Evolutionary conservation across 768 basidiomycete genomes (phyloP).

Genomic region (Mycena polygramma): DNA sequence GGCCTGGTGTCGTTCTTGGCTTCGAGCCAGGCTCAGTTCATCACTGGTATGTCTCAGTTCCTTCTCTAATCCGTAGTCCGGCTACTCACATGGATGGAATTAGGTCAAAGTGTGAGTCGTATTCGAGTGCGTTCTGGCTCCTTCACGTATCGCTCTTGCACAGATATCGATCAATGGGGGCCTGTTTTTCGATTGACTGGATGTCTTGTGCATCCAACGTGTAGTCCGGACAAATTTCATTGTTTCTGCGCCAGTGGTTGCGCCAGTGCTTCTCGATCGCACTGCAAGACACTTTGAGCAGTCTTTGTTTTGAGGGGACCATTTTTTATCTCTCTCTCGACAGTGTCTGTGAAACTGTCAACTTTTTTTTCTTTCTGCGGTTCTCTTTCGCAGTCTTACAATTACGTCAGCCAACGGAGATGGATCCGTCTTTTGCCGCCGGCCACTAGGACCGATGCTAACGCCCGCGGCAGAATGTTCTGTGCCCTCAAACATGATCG

Average conservation of each 20-base stretch:
- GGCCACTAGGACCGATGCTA: no score
- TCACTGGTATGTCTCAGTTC: conserved; percentile 38
- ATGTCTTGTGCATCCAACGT: neutral
- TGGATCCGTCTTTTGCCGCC: no score
- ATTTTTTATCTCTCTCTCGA: neutral
- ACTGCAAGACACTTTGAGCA: no score
- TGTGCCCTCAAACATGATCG: no score
- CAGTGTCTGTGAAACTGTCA: no score
- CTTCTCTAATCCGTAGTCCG: no score
- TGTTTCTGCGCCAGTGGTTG: neutral
- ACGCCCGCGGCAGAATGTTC: no score
- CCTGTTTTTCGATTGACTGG: conserved; percentile 24
- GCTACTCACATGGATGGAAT: neutral
- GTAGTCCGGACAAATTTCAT: neutral
- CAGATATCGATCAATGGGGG: conserved; percentile 32
- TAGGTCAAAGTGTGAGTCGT: conserved; percentile 29
- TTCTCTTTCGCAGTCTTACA: no score
- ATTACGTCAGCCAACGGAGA: no score
- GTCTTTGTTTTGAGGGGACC: neutral
- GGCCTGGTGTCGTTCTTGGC: conserved; percentile 47
- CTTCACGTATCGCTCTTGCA: neutral
- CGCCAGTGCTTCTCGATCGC: no score
- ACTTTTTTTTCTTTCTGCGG: no score
- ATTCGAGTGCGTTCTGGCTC: neutral
- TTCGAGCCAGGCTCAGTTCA: conserved; percentile 43